Evolutionary conservation across 2,329 filamentous ascomycete genomes (phyloP), one percentile per base, ranked within the genome.

Genomic region (Colletotrichum sp.): DNA sequence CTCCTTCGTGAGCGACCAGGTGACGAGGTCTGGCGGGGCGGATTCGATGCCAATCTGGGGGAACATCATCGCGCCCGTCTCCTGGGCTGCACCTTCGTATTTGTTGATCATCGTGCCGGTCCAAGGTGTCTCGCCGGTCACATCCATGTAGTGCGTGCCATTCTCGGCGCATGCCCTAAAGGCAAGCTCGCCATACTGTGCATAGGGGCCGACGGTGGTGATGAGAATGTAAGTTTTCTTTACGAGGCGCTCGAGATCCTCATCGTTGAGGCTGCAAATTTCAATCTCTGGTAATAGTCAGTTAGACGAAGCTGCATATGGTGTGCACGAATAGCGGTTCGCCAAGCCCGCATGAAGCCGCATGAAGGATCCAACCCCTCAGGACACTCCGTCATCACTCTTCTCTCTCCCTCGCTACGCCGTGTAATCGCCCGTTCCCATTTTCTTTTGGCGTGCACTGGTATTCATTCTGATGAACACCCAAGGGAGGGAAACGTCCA

Each of bases 71-170:
- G 90, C 90, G 16, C 91, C 91, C 24, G 84, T 89, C 36, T 83
- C 80, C 80, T 89, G 87, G 24, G 92, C 92, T 6, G 82, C 81
- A 3, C 81, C 79, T 70, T 91, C 89, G 79, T 93, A 92, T 79
- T 90, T 91, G 70, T 86, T 85, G 76, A 92, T 90, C 91, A 93
- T 93, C 30, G 84, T 83, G n/a, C 84, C 81, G 21, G 91, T 88
- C 84, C 88, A 93, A 3, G 89, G 87, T 13, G 88, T 84, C 81
- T 93, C 92, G 68, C 92, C 92, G 0, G 91, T 93, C 61, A 89
- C 89, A 80, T 93, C 92, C 48, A 93, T 81, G 78, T 93, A 93
- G 81, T 93, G 91, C 2, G 92, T 93, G 77, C 91, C 91, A 69
- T 88, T 85, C 80, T 91, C 88, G 68, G 91, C 91, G 80, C 92